Evolutionary conservation across 2,329 filamentous ascomycete genomes (phyloP), one percentile per base, ranked within the genome.

Genomic region (Fusarium dlaminii): DNA sequence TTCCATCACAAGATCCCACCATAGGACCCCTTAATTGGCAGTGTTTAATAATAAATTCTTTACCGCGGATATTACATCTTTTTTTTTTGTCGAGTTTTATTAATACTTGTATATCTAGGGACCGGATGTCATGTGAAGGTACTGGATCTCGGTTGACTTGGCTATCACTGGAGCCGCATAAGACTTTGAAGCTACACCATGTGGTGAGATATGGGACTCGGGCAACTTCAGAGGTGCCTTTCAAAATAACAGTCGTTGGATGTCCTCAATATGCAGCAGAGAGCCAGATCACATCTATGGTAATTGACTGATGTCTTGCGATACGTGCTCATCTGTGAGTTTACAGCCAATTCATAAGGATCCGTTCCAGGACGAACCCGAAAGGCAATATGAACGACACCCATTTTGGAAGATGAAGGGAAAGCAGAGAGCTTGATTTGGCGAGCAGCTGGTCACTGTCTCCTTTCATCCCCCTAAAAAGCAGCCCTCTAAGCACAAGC

Each of bases 1-100:
- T 20, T 24, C 29, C 5, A 24, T 8, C 30, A 51, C 7, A 24
- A 15, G 30, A 14, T 24, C 5, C 6, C 15, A 13, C 22, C 11
- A 2, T n/a, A n/a, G 3, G 22, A 32, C 22, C 17, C 11, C 6
- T 24, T 34, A 10, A 30, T 24, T 11, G 8, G 30, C 30, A 20
- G 17, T 24, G 15, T 20, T 13, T 18, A 24, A 8, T 6, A 34
- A 2, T 8, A 11, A 24, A 20, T 34, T 14, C 12, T 24, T 5
- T 8, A 17, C 7, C 7, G 18, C 10, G 12, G 3, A 49, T 49
- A 20, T 3, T n/a, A 17, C 0, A 12, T n/a, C 7, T 30, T 8
- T 3, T 18, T n/a, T 5, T 4, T 2, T 3, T n/a, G n/a, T n/a
- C n/a, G 27, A 30, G 27, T 17, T 17, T 6, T 0, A n/a, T 8